Conservation (phyloP, 148 eudicot genomes). For the Vaccinium corymbosum region DNA sequence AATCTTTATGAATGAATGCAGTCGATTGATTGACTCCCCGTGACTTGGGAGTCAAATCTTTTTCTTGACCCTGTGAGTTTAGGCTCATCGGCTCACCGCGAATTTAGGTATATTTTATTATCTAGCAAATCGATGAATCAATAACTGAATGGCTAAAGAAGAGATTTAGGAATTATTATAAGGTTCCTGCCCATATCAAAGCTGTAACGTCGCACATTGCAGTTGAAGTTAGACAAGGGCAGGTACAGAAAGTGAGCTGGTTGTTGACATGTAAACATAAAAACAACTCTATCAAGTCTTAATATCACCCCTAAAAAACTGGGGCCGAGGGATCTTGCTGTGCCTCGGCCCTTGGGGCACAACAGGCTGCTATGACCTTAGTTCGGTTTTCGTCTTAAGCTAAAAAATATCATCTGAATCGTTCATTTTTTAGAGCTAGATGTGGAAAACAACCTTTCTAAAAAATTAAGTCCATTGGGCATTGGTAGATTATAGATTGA, state of each 20-base stretch:
- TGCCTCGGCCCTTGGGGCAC: too few species aligned
- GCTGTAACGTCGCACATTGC: not conserved
- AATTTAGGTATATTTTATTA: not conserved
- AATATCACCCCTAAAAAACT: not conserved
- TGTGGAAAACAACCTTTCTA: too few species aligned
- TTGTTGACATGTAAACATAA: not conserved
- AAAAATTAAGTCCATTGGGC: too few species aligned
- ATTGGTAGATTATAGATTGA: too few species aligned
- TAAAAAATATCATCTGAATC: too few species aligned
- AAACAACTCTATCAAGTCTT: not conserved
- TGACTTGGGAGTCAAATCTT: not conserved
- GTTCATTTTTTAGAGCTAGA: too few species aligned
- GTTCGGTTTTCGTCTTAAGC: too few species aligned
- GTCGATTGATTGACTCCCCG: not conserved
- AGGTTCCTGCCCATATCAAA: not conserved
- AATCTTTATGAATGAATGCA: not conserved
- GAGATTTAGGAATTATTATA: not conserved
- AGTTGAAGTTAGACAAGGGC: constrained; percentile 3
- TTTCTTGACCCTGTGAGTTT: not conserved
- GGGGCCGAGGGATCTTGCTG: too few species aligned
- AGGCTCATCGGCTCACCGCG: not conserved
- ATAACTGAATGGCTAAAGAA: not conserved
- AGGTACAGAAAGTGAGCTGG: not conserved
- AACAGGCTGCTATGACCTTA: too few species aligned
- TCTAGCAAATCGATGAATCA: not conserved